phyloP scores from a whole-genome alignment of 176 grass and related monocot genomes.

The Carex pumila region DNA sequence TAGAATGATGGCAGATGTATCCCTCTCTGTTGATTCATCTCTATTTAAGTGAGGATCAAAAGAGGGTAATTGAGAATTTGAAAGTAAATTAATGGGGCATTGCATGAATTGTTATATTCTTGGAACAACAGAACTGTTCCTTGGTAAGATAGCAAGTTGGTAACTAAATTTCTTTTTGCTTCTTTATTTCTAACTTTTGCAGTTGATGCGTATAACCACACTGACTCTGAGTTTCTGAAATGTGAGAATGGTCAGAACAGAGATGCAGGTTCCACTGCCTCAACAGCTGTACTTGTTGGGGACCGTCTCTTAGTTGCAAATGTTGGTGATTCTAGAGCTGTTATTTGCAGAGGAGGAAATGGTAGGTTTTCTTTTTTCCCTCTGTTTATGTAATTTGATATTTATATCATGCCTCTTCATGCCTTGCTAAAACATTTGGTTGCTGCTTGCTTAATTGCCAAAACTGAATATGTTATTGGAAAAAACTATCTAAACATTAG shows the following conservation, averaged over 20 bases:
- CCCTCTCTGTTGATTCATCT: background rate
- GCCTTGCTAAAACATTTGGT: background rate
- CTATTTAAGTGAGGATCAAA: background rate
- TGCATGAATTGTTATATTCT: background rate
- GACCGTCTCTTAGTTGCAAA: constrained; percentile 78
- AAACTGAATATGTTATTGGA: background rate
- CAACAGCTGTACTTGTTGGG: constrained; percentile 72
- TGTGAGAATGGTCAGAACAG: constrained; percentile 47
- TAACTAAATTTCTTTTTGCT: background rate
- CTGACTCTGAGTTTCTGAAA: constrained; percentile 77
- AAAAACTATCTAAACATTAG: background rate
- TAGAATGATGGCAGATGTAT: background rate
- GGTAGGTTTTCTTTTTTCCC: constrained; percentile 32
- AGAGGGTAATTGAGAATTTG: background rate
- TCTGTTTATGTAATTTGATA: background rate
- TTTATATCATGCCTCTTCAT: background rate
- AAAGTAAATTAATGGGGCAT: background rate
- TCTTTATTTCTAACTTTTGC: constrained; percentile 7
- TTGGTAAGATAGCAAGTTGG: background rate
- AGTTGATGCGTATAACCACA: constrained; percentile 82
- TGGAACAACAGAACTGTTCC: background rate
- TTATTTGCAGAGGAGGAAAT: constrained; percentile 75
- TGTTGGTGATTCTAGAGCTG: constrained; percentile 78
- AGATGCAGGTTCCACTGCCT: constrained; percentile 83
- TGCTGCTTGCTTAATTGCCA: background rate